Conservation (phyloP, 116 monocot species). For the Posidonia oceanica region DNA sequence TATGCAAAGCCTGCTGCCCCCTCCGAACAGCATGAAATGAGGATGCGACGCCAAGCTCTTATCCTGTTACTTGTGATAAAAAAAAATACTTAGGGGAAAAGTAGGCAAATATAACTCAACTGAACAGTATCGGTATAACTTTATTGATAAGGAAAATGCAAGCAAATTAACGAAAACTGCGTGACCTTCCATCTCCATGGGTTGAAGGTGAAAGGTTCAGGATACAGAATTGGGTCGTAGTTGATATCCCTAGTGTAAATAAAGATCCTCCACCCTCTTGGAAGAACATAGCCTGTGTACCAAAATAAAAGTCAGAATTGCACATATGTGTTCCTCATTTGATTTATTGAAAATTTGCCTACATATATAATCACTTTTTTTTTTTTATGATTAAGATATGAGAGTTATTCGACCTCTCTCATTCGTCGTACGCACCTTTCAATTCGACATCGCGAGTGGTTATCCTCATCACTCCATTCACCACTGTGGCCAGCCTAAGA, state of each 20-base stretch:
- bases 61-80: slow-evolving; percentile 18
- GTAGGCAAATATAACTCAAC: no score
- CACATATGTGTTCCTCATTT: background rate
- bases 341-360: no score
- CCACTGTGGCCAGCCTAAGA: slow-evolving; percentile 72
- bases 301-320: background rate
- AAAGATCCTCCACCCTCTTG: slow-evolving; percentile 86
- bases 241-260: slow-evolving; percentile 80
- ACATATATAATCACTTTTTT: no score
- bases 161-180: no score
- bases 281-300: slow-evolving; percentile 51
- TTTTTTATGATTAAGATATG: no score
- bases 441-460: slow-evolving; percentile 76
- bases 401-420: no score
- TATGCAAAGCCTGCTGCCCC: slow-evolving; percentile 67
- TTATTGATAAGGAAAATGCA: no score
- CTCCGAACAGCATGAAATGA: slow-evolving; percentile 71
- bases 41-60: slow-evolving; percentile 58
- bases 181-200: slow-evolving; percentile 92
- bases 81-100: no score
- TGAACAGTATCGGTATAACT: no score
- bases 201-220: slow-evolving; percentile 60
- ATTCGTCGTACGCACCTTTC: slow-evolving; percentile 34
- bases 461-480: slow-evolving; percentile 76
- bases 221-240: slow-evolving; percentile 56